Conservation (phyloP, 768 basidiomycete species). For the Russula emetica region DNA sequence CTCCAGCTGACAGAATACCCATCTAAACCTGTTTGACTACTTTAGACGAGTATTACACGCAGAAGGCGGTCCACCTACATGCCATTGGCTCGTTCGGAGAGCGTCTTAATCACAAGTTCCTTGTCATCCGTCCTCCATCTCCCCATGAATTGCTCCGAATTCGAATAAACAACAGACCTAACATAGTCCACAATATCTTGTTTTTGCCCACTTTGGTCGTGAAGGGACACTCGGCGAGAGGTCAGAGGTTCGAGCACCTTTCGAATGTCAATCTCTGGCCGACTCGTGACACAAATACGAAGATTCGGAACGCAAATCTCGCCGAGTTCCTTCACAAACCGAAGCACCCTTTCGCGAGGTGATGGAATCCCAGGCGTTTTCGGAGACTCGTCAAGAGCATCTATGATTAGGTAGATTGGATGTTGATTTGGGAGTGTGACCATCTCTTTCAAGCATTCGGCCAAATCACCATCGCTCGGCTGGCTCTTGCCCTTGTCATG, state of each 20-base stretch:
- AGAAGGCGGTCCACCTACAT: background rate
- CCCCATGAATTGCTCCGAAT: background rate
- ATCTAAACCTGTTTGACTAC: background rate
- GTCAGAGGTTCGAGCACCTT: background rate
- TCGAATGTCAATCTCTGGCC: background rate
- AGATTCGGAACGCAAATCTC: background rate
- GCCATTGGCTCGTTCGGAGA: background rate
- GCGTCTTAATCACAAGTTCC: background rate
- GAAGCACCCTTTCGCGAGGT: background rate
- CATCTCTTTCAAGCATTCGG: background rate
- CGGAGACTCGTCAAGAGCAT: slow-evolving; percentile 1
- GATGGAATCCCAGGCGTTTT: background rate
- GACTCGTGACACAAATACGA: background rate
- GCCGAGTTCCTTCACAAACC: background rate
- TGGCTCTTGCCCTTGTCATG: background rate
- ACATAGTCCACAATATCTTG: background rate
- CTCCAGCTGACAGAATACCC: background rate
- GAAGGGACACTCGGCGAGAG: background rate
- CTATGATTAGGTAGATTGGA: background rate
- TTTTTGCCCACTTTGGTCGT: background rate
- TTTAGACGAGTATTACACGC: background rate
- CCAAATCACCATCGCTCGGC: background rate
- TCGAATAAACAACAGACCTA: background rate
- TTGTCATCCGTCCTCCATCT: background rate
- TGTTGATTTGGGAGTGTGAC: background rate